These are phyloP conservation scores for Trichophaea hybrida DNA, from an alignment of 2,329 filamentous ascomycete species.

Conservation along the genomic window DNA sequence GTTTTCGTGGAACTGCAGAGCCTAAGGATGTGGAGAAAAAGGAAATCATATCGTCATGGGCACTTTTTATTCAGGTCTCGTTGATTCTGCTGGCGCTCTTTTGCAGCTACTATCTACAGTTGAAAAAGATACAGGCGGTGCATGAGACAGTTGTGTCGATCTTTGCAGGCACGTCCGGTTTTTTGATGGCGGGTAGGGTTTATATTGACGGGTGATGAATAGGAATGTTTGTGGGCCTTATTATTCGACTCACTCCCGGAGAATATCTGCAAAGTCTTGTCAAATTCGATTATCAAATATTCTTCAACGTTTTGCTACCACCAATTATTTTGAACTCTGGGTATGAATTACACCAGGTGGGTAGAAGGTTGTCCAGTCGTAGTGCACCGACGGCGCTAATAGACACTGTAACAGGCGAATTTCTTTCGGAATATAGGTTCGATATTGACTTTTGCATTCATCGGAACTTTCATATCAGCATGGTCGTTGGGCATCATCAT, in stretches of 20 bases:
- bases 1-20: slow-evolving; percentile 30
- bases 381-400: background rate
- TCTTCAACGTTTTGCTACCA: slow-evolving; percentile 97
- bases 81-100: slow-evolving; percentile 90
- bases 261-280: slow-evolving; percentile 79
- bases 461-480: slow-evolving; percentile 84
- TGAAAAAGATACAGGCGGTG: slow-evolving; percentile 91
- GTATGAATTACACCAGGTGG: slow-evolving; percentile 80
- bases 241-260: slow-evolving; percentile 66
- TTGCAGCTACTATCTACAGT: slow-evolving; percentile 90
- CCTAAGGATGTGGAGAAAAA: slow-evolving; percentile 72
- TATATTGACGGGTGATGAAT: background rate
- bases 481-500: slow-evolving; percentile 44
- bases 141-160: slow-evolving; percentile 98
- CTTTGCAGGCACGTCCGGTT: slow-evolving; percentile 58
- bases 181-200: background rate
- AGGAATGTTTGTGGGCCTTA: slow-evolving; percentile 92
- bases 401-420: slow-evolving; percentile 47
- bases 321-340: slow-evolving; percentile 95
- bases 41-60: slow-evolving; percentile 92
- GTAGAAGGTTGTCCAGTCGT: slow-evolving; percentile 17
- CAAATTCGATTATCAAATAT: slow-evolving; percentile 97
- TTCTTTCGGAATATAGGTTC: slow-evolving; percentile 98
- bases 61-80: slow-evolving; percentile 89
- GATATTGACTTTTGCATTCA: slow-evolving; percentile 94